These are phyloP conservation scores for Madurella fahalii DNA, from an alignment of 2,329 filamentous ascomycete genomes.

Conservation along the genomic window DNA sequence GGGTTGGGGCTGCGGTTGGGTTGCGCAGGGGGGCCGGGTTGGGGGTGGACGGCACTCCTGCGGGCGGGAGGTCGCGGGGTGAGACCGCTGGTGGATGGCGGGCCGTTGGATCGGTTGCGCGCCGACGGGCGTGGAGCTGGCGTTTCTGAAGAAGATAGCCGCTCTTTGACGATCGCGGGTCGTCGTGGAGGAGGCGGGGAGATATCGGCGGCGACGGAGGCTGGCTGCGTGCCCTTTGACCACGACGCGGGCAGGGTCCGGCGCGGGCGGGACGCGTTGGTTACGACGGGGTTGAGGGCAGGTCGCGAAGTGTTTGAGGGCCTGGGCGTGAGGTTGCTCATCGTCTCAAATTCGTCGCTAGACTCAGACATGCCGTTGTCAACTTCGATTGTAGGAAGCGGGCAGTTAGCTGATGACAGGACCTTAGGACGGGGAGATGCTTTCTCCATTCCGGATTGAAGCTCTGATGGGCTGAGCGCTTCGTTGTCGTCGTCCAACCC, in stretches of 20 bases:
- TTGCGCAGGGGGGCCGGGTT: background rate
- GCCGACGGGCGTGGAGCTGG: background rate
- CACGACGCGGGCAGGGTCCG: conserved; percentile 1
- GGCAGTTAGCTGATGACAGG: background rate
- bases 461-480: background rate
- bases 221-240: conserved; percentile 4
- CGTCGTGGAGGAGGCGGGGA: background rate
- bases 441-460: background rate
- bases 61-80: background rate
- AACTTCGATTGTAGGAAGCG: background rate
- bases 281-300: background rate
- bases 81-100: background rate
- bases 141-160: background rate
- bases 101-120: background rate
- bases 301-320: background rate
- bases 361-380: background rate
- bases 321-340: background rate
- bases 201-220: background rate
- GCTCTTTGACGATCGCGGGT: too few relatives aligned
- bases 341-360: conserved; percentile 2
- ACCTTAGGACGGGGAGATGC: background rate
- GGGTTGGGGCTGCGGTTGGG: background rate
- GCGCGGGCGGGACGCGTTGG: background rate
- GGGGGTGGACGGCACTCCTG: background rate
- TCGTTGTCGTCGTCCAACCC: background rate